Base-by-base conservation (phyloP, 768 basidiomycete genomes). In the Chlorophyllum brunneum region DNA sequence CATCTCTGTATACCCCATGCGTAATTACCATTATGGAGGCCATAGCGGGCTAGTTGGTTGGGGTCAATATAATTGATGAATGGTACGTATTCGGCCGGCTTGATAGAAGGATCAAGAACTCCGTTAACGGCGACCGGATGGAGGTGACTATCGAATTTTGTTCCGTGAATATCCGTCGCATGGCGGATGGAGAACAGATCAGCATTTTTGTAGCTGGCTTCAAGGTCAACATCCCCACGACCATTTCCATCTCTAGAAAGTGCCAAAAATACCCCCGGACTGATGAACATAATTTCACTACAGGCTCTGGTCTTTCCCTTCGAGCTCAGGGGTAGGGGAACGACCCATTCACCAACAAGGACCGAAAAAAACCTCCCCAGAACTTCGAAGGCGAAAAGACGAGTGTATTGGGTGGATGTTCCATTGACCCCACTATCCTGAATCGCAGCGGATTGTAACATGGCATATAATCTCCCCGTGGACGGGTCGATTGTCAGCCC, bases 171-270 rank as follows among this genome's bases (percentile, higher is more conserved):
- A 63, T 86, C 77, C 0, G 84, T 85, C 2, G 85, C 85, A 9
- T 65, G 62, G 2, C 65, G 62, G 55, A 84, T 80, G 40, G 80
- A 78, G 60, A 84, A 73, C 13, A 86, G 66, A 60, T 86, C 80
- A 9, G 79, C 77, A 50, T 80, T 77, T 80, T 82, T 84, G 66
- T 80, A 83, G 11, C 65, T 68, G 0, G 80, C 74, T 38, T 74
- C 71, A 37, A 69, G 68, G 37, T 75, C 73, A 50, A 70, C 68
- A 4, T 76, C 80, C 4, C 81, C 83, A 40, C 77, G 70, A 3
- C 85, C 85, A 62, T 83, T 72, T 1, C 77, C 79, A 57, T 88
- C 85, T 20, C 84, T 67, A 3, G 81, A 66, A 9, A 86, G 70
- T 1, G 78, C 73, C 33, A 88, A 64, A 65, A 88, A 86, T n/a